These are phyloP conservation scores for Cryptococcus maquisensis DNA, from an alignment of 1,284 basidiomycete genomes.

Conservation along the genomic window DNA sequence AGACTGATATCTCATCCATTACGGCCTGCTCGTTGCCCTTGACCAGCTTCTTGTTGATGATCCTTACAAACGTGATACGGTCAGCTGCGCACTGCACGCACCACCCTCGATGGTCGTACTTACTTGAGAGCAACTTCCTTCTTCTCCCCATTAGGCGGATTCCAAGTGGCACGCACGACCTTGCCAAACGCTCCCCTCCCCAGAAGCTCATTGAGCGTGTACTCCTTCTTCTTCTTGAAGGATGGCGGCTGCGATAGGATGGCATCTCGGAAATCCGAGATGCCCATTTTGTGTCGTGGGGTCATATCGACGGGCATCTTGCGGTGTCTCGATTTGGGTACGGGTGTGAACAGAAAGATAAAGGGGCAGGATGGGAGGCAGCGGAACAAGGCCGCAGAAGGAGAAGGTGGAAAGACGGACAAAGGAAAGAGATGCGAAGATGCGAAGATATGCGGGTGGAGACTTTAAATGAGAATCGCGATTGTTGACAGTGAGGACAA, in stretches of 20 bases:
- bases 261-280: conserved; percentile 41
- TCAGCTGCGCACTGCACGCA: background rate
- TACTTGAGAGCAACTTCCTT: conserved; percentile 70
- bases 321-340: background rate
- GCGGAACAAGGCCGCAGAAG: background rate
- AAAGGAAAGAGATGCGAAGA: background rate
- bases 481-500: too few species aligned
- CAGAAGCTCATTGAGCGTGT: conserved; percentile 50
- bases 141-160: conserved; percentile 46
- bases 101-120: conserved; percentile 7
- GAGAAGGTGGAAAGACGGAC: background rate
- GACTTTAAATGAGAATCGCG: too few species aligned
- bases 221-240: conserved; percentile 73
- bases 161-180: conserved; percentile 63
- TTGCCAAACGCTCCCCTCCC: conserved; percentile 82
- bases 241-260: conserved; percentile 75
- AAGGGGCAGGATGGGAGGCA: background rate
- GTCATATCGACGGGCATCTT: too few species aligned
- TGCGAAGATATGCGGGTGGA: background rate
- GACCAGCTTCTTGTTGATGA: conserved; percentile 86
- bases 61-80: conserved; percentile 56
- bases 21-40: conserved; percentile 80
- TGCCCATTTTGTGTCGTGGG: conserved; percentile 3
- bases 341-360: background rate
- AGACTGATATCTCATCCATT: conserved; percentile 83